Conservation (phyloP, 306 rosid genomes). For the Calophaca sinica region DNA sequence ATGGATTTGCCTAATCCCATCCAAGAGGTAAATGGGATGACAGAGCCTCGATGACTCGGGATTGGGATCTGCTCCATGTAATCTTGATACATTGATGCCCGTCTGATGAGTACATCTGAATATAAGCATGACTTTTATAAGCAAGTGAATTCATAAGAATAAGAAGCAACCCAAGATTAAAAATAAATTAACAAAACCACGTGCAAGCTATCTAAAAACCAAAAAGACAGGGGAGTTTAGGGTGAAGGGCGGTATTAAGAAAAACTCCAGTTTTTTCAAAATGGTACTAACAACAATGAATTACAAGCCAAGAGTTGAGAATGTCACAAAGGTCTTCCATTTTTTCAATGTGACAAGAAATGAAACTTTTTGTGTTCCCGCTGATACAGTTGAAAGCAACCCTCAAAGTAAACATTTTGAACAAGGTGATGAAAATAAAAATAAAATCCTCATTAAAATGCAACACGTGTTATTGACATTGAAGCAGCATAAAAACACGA, state of each 20-base stretch:
- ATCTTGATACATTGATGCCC: conserved; percentile 93
- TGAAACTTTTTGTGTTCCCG: too few species aligned
- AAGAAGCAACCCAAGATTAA: conserved; percentile 4
- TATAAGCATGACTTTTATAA: conserved; percentile 32
- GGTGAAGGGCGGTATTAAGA: not conserved
- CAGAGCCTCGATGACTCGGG: conserved; percentile 75
- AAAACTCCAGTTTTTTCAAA: too few species aligned
- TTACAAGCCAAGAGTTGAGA: too few species aligned
- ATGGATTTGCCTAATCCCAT: conserved; percentile 81
- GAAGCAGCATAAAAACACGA: too few species aligned
- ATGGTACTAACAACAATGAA: too few species aligned
- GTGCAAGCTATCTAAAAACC: conserved; percentile 1
- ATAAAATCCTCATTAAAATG: too few species aligned
- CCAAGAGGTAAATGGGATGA: conserved; percentile 86
- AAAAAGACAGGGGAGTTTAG: not conserved
- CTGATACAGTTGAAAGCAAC: too few species aligned
- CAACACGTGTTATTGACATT: too few species aligned
- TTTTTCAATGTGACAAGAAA: too few species aligned
- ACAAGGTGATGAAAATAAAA: too few species aligned
- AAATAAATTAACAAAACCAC: not conserved
- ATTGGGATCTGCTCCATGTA: conserved; percentile 86
- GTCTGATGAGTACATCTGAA: conserved; percentile 65
- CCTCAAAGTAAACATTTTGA: too few species aligned
- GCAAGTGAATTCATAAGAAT: conserved; percentile 6
- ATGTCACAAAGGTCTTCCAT: too few species aligned